A percentile compares a stretch with the other conserved stretches of the same genome.
Conservation (phyloP, 495 filamentous ascomycete species). For the Penicillium atrosanguineum region DNA sequence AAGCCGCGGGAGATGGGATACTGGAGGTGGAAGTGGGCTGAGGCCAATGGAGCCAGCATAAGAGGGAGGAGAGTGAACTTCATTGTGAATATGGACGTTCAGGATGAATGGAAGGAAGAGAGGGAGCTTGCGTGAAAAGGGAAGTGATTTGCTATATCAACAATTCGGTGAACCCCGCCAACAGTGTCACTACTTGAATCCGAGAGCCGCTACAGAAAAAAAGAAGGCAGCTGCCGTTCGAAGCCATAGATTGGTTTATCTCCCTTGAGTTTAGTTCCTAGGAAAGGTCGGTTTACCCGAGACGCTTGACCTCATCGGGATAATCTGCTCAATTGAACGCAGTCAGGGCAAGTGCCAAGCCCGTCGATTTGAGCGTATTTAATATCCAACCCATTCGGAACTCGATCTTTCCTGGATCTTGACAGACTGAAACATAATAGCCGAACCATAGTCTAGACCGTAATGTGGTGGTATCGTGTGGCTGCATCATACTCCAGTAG, state of each 20-base stretch:
- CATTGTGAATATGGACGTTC: constrained; percentile 16
- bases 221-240: not conserved
- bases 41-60: constrained; percentile 37
- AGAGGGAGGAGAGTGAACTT: constrained; percentile 27
- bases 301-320: not conserved
- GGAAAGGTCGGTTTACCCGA: not conserved
- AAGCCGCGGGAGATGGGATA: constrained; percentile 57
- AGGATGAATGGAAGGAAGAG: not conserved
- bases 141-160: not conserved
- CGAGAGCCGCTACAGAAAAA: not conserved
- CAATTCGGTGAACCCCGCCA: not conserved
- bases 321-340: constrained; percentile 5
- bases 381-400: not conserved
- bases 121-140: not conserved
- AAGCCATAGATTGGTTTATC: not conserved
- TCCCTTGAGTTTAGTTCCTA: not conserved
- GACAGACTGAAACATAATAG: not conserved
- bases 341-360: not conserved
- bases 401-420: not conserved
- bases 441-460: not conserved
- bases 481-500: constrained; percentile 39
- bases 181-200: not conserved
- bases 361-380: not conserved
- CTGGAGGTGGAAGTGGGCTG: constrained; percentile 60
- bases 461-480: constrained; percentile 33